Base-by-base conservation (phyloP, 2,329 filamentous ascomycete genomes). In the Neonectria magnoliae region DNA sequence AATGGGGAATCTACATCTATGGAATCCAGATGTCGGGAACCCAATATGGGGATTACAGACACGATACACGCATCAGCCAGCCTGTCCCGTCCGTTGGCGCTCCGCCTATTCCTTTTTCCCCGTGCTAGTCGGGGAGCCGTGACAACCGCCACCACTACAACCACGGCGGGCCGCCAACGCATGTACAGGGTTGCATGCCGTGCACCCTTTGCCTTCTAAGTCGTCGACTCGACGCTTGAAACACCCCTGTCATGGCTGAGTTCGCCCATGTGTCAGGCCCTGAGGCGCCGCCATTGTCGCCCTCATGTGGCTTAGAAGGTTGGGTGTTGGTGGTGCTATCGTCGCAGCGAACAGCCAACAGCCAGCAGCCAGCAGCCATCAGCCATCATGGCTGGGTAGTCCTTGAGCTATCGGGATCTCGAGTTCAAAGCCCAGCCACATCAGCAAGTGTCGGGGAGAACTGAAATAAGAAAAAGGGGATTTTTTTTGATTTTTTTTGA, bases 391-490 rank as follows among this genome's bases (percentile, higher is more conserved):
- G 13, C 44, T 9, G 47, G 18, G 29, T 13, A 45, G 14, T 31
- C 27, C 51, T 52, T 41, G 31, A 38, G 47, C 29, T 41, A 45
- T 53, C 27, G 41, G 29, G 38, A 50, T 52, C 51, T 36, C 10
- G 20, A 45, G 27, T n/a, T 38, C 14, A 41, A 20, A 13, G 14
- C 36, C 36, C 36, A 38, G 36, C 36, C 36, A 38, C 36, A n/a
- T 3, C 6, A n/a, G 6, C 14, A 38, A 16, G 36, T 38, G 14
- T 16, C 14, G 38, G 20, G 20, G 25, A 42, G 52, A 45, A 14
- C 44, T 22, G 20, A 57, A 22, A 18, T 9, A 27, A 27, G 25
- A 18, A 51, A 62, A 59, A 64, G 61, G 61, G n/a, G n/a, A n/a
- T n/a, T n/a, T n/a, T n/a, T n/a, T n/a, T n/a, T n/a, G n/a, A n/a